phyloP scores from a whole-genome alignment of 78 protist species.

The Chrysochromulina tobinii region DNA sequence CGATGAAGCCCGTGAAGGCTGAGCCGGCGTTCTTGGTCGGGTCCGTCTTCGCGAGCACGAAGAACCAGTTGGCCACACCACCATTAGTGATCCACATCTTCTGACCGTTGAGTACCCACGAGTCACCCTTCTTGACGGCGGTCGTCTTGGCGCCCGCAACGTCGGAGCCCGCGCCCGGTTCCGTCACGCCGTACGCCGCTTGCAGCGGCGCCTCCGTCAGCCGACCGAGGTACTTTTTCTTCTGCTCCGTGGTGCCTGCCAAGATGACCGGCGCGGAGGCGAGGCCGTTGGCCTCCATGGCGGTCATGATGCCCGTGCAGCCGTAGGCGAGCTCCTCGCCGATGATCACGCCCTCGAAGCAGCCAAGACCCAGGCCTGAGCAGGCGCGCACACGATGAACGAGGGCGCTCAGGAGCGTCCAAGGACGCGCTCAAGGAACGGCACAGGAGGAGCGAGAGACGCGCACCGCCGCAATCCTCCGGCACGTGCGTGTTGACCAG shows the following conservation, averaged over 20 bases:
- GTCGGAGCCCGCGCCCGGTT: slow-evolving; percentile 10
- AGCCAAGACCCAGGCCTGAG: slow-evolving; percentile 23
- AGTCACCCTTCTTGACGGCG: neutral
- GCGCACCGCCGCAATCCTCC: slow-evolving; percentile 36
- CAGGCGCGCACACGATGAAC: too few relatives aligned
- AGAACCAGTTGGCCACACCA: neutral
- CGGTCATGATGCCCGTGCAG: slow-evolving; percentile 58
- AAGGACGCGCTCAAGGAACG: too few relatives aligned
- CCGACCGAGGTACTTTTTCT: slow-evolving; percentile 62
- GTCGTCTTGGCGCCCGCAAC: neutral
- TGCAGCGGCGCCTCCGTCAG: slow-evolving; percentile 46
- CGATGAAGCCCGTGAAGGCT: neutral
- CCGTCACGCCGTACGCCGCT: slow-evolving; percentile 34
- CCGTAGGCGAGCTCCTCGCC: slow-evolving; percentile 58
- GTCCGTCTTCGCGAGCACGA: neutral
- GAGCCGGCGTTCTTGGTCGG: neutral
- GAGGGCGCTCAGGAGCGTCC: too few relatives aligned
- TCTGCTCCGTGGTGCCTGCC: slow-evolving; percentile 55
- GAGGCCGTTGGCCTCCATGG: slow-evolving; percentile 54
- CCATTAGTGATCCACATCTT: slow-evolving; percentile 37
- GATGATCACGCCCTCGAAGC: slow-evolving; percentile 38
- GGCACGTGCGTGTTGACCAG: slow-evolving; percentile 55
- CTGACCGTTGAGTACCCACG: neutral
- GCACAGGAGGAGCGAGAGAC: too few relatives aligned
- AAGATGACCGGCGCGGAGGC: slow-evolving; percentile 58